Evolutionary conservation across 2,329 filamentous ascomycete genomes (phyloP), one percentile per base, ranked within the genome.

Genomic region (Pseudopithomyces chartarum): DNA sequence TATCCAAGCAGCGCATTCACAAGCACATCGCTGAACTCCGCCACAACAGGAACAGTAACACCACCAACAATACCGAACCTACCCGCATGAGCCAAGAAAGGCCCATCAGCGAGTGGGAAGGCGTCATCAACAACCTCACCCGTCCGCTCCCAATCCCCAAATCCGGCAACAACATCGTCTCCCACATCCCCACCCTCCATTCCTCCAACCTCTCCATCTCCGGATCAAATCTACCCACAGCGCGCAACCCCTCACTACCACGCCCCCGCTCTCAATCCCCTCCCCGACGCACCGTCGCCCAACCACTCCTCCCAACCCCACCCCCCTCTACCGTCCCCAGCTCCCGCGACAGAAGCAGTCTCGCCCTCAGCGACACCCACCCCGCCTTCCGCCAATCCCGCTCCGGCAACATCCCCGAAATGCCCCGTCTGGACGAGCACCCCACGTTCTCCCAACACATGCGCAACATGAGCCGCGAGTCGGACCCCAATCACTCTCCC

Each of bases 21-120:
- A 70, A 66, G 7, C 73, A 80, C 38, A 78, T 76, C 10, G 74
- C 70, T 0, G 79, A 82, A 58, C 76, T 82, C 39, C 71, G 71
- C 6, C 64, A 75, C 5, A 68, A 71, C 26, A 73, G 73, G 26
- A 71, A 64, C 11, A 77, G 68, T 53, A 70, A 68, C 8, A 76
- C 76, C 56, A 66, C 62, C 32, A n/a, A n/a, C n/a, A n/a, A n/a
- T n/a, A 65, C 71, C 3, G 70, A 53, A 4, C 54, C 74, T 7
- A 71, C 78, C 2, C 65, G 73, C 45, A 78, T 75, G 65, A 73
- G 76, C 56, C 74, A 77, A 42, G 79, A 81, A 51, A 65, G 73
- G 12, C 73, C 75, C 12, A 75, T 75, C 55, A 75, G 69, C 44
- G 73, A 74, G 20, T 76, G 74, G 73, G 72, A 76, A 39, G 70